These are phyloP conservation scores for Phylloporus arenicola DNA, from an alignment of 768 basidiomycete species.

Conservation along the genomic window DNA sequence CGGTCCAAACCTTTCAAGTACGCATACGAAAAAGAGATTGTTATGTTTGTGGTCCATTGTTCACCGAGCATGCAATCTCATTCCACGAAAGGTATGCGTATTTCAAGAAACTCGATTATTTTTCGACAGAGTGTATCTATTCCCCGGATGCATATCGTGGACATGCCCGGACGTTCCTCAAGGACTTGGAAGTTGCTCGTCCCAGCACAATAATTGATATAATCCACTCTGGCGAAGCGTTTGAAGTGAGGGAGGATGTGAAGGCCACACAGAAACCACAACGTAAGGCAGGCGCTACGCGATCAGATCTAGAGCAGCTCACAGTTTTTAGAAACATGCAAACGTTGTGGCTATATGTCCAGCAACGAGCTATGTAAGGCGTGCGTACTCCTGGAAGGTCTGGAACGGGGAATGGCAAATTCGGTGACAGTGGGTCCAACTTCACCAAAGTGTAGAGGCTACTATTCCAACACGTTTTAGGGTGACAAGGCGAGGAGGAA, in stretches of 20 bases:
- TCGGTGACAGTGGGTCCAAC: conserved; percentile 51
- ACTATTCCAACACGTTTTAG: conserved; percentile 32
- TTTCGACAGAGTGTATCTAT: conserved; percentile 99
- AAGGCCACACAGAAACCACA: conserved; percentile 77
- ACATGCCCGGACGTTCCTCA: conserved; percentile 89
- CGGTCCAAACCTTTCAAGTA: conserved; percentile 99
- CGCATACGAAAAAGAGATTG: conserved; percentile 98
- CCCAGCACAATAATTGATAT: conserved; percentile 97
- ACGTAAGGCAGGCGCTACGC: conserved; percentile 47
- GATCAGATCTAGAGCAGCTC: background rate
- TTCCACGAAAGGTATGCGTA: conserved; percentile 79
- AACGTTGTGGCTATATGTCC: conserved; percentile 91
- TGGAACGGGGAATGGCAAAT: conserved; percentile 75
- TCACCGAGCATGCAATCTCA: conserved; percentile 6
- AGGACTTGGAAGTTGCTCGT: conserved; percentile 90
- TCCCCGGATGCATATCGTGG: conserved; percentile 98
- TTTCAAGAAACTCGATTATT: conserved; percentile 98
- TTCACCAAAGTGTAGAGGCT: background rate
- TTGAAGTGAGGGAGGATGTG: conserved; percentile 81
- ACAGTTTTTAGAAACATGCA: conserved; percentile 67
- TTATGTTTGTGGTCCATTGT: conserved; percentile 60
- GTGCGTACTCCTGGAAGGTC: conserved; percentile 82
- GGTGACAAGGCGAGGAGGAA: conserved; percentile 64
- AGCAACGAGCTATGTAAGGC: conserved; percentile 97
- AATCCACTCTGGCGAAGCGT: conserved; percentile 92